Percentiles rank a stretch among this genome's conserved stretches.
Evolutionary conservation across 768 basidiomycete genomes (phyloP).

Genomic region (Mycena pura): DNA sequence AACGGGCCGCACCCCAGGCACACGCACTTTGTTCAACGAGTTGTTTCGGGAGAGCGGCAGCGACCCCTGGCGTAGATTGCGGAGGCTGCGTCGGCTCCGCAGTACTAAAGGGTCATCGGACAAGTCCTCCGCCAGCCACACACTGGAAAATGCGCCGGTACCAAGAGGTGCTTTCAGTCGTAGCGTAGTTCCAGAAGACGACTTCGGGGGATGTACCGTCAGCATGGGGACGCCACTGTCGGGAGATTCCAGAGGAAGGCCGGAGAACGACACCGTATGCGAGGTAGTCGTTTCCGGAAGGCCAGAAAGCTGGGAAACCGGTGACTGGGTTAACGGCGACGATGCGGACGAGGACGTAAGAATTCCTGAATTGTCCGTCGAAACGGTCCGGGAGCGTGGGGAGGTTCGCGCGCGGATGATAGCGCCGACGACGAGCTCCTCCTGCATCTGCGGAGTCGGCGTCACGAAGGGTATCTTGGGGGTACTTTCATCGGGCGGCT

Average conservation of each 20-base stretch:
- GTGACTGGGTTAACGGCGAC: conserved; percentile 18
- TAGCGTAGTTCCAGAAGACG: conserved; percentile 42
- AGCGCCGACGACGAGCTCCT: conserved; percentile 23
- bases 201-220: conserved; percentile 12
- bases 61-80: conserved; percentile 41
- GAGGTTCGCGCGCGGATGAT: conserved; percentile 30
- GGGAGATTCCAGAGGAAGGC: conserved; percentile 17
- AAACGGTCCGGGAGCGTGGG: conserved; percentile 25
- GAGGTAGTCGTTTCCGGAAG: conserved; percentile 15
- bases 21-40: conserved; percentile 23
- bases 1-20: conserved; percentile 23
- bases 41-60: conserved; percentile 18
- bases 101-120: conserved; percentile 52
- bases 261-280: conserved; percentile 19
- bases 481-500: conserved; percentile 20
- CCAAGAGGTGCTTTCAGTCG: conserved; percentile 64
- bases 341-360: conserved; percentile 28
- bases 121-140: conserved; percentile 73
- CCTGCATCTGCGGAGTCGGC: conserved; percentile 17
- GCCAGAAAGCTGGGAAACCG: conserved; percentile 14
- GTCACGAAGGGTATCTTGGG: conserved; percentile 24
- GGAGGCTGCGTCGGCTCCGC: conserved; percentile 47
- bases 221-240: conserved; percentile 7
- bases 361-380: conserved; percentile 29
- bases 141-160: conserved; percentile 75